phyloP scores from a whole-genome alignment of 2,329 filamentous ascomycete genomes.

The Phialophora chinensis region DNA sequence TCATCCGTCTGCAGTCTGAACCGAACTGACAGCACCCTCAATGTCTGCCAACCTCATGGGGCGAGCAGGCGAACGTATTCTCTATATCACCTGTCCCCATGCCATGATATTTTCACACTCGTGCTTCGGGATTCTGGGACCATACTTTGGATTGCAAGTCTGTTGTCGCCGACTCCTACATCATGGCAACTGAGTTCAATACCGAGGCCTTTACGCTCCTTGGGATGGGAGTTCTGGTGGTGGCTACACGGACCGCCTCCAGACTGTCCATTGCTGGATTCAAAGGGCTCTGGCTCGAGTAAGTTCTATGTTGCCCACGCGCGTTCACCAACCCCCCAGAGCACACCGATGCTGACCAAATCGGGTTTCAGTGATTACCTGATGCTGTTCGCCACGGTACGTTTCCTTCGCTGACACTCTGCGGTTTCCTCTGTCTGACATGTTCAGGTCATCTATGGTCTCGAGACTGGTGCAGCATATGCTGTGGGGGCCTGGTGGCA shows the following conservation, averaged over 20 bases:
- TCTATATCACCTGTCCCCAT: background rate
- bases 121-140: background rate
- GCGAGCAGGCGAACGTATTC: background rate
- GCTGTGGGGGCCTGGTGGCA: conserved; percentile 56
- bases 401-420: background rate
- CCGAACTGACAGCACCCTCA: background rate
- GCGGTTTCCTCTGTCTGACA: background rate
- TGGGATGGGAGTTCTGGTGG: conserved; percentile 57
- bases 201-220: background rate
- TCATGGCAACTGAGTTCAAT: background rate
- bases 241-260: conserved; percentile 58
- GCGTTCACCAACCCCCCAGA: background rate
- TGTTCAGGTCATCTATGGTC: conserved; percentile 56
- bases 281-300: conserved; percentile 50
- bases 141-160: background rate
- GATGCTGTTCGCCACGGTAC: conserved; percentile 4
- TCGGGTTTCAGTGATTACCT: background rate
- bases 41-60: background rate
- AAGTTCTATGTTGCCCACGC: background rate
- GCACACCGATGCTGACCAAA: background rate
- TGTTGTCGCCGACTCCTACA: background rate
- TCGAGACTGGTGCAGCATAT: conserved; percentile 59
- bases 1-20: background rate
- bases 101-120: background rate
- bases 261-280: conserved; percentile 50